Evolutionary conservation across 225 moss, liverwort and hornwort species (phyloP), one percentile per base, ranked within the genome.

Genomic region (Physcomitrellopsis africana): DNA sequence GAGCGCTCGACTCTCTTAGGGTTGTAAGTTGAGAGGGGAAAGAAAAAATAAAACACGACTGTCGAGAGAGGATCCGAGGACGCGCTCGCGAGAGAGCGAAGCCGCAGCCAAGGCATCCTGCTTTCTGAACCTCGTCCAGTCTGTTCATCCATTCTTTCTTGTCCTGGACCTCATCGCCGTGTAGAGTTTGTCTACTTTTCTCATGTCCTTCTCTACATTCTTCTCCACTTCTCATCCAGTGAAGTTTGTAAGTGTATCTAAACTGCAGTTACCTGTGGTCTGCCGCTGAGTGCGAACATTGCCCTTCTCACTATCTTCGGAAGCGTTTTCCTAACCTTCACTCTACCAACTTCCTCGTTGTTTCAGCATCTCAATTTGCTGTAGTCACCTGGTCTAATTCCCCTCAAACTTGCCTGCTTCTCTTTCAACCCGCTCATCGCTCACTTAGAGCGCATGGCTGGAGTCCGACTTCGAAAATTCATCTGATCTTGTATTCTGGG

Each of bases 201-300:
- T 59, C 72, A 67, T 16, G 73, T 29, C 45, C 22, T 81, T 53
- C 53, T 62, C 67, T 73, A 68, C 73, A 65, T 70, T 70, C 59
- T 70, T 16, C 12, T 72, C 16, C 22, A 37, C 60, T 61, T 53
- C 51, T n/a, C 67, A 32, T 68, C 59, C 10, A 52, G 67, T 60
- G 45, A 60, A 62, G 78, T 74, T 37, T 74, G 68, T 32, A 29
- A 65, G 65, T 53, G 61, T 9, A 42, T 45, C 52, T 75, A 62
- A 80, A 73, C 72, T 83, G 76, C 80, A 80, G 83, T 59, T 77
- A 73, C 61, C 41, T 42, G 18, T 66, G 72, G 76, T 65, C 68
- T 80, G 83, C 73, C 62, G 69, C 53, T 26, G 46, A 51, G 68
- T 60, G 60, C 68, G 69, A 62, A 53, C 62, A 76, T 77, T 77